Percentiles rank a stretch among this genome's conserved stretches.
Conservation (phyloP, 768 basidiomycete species). For the Mycena vitilis region DNA sequence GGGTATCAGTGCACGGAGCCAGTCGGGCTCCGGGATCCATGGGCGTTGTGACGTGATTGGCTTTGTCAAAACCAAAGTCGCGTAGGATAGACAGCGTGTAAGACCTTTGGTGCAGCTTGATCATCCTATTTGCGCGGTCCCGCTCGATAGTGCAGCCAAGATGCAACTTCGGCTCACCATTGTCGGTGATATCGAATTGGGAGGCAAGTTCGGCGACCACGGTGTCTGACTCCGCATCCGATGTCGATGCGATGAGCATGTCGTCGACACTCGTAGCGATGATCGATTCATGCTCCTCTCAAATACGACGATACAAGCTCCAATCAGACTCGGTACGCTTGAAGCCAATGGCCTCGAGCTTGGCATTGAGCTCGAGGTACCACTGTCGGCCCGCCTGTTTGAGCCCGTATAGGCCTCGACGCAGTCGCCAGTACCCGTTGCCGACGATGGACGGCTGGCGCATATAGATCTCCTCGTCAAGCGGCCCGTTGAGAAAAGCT, state of each 20-base stretch:
- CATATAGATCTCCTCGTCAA: constrained; percentile 31
- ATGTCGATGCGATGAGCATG: too few relatives aligned
- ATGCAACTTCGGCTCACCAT: too few relatives aligned
- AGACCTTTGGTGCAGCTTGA: constrained; percentile 18
- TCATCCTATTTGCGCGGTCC: background rate
- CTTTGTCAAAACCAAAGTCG: constrained; percentile 21
- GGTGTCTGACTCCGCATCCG: too few relatives aligned
- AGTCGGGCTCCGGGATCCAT: constrained; percentile 32
- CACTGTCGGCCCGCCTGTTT: constrained; percentile 20
- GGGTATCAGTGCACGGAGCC: background rate
- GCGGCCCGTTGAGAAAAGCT: constrained; percentile 29
- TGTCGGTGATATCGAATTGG: too few relatives aligned
- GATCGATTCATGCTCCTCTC: constrained; percentile 3
- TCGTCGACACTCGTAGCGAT: constrained; percentile 13
- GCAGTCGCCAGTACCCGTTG: constrained; percentile 16
- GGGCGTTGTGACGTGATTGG: constrained; percentile 25
- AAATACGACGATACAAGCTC: constrained; percentile 23
- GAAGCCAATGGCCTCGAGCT: constrained; percentile 10
- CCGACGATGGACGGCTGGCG: constrained; percentile 12
- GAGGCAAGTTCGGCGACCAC: too few relatives aligned
- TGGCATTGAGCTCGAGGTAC: constrained; percentile 7
- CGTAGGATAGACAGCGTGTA: constrained; percentile 28
- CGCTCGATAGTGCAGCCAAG: too few relatives aligned
- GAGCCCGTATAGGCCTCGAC: background rate
- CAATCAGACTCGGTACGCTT: constrained; percentile 8